A percentile compares a stretch with the other conserved stretches of the same genome.
These are phyloP conservation scores for Orbilia javanica DNA, from an alignment of 2,329 filamentous ascomycete genomes.

Conservation along the genomic window DNA sequence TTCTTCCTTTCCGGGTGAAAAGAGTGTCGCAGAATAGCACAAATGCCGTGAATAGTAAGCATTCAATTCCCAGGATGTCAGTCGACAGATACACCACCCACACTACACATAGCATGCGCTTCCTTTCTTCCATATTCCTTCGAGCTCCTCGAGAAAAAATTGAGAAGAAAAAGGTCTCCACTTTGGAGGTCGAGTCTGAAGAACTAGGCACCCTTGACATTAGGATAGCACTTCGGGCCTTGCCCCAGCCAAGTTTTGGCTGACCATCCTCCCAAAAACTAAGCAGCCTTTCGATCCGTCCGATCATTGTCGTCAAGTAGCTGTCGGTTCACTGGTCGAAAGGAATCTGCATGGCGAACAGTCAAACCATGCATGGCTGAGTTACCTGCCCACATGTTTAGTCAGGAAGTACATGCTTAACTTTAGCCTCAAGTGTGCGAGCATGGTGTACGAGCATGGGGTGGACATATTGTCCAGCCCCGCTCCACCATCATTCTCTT, in stretches of 20 bases:
- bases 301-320: constrained; percentile 24
- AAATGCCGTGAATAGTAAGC: constrained; percentile 54
- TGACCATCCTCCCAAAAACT: constrained; percentile 41
- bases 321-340: constrained; percentile 11
- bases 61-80: constrained; percentile 48
- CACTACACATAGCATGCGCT: background rate
- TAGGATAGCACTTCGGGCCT: constrained; percentile 32
- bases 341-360: constrained; percentile 27
- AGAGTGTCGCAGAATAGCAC: constrained; percentile 18
- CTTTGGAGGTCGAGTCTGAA: constrained; percentile 20
- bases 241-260: constrained; percentile 13
- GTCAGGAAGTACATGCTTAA: constrained; percentile 9
- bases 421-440: constrained; percentile 43
- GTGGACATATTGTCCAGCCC: constrained; percentile 13
- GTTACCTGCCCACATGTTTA: background rate
- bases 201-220: constrained; percentile 47
- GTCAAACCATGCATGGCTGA: constrained; percentile 57
- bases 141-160: constrained; percentile 29
- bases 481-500: background rate
- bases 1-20: constrained; percentile 51
- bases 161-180: constrained; percentile 28
- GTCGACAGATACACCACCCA: constrained; percentile 14
- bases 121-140: constrained; percentile 32
- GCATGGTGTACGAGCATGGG: constrained; percentile 27
- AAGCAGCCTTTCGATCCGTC: constrained; percentile 29